phyloP scores from a whole-genome alignment of 2,329 filamentous ascomycete genomes.

The Colletotrichum euphorbiae region DNA sequence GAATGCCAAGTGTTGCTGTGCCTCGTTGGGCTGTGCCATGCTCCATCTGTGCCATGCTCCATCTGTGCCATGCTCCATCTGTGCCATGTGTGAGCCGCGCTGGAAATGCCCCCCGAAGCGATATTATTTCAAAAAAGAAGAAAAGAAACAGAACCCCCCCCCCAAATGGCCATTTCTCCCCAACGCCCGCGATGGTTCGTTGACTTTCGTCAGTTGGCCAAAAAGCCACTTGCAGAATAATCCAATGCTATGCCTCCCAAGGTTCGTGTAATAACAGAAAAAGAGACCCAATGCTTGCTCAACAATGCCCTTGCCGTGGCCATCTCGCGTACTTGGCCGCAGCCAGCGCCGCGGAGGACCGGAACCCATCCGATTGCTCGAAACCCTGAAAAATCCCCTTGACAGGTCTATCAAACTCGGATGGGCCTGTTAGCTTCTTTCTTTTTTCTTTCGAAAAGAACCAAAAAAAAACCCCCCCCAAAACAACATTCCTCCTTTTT shows the following conservation, averaged over 20 bases:
- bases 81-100: too few species aligned
- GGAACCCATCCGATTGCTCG: conserved; percentile 26
- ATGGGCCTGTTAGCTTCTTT: too few species aligned
- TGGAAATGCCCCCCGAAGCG: too few species aligned
- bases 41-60: too few species aligned
- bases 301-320: background rate
- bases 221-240: background rate
- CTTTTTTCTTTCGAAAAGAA: too few species aligned
- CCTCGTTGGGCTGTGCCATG: background rate
- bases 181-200: background rate
- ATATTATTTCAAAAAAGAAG: too few species aligned
- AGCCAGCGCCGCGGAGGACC: conserved; percentile 3
- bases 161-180: too few species aligned
- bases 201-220: conserved; percentile 6
- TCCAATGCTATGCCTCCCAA: conserved; percentile 24
- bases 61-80: too few species aligned
- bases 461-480: background rate
- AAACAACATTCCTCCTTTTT: background rate
- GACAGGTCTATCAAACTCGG: conserved; percentile 7
- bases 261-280: background rate
- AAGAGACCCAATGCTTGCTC: background rate
- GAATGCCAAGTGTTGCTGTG: conserved; percentile 2
- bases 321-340: conserved; percentile 13
- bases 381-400: conserved; percentile 13
- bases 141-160: too few species aligned